Conservation (phyloP, 2,329 filamentous ascomycete species). For the Pseudogymnoascus sp. region DNA sequence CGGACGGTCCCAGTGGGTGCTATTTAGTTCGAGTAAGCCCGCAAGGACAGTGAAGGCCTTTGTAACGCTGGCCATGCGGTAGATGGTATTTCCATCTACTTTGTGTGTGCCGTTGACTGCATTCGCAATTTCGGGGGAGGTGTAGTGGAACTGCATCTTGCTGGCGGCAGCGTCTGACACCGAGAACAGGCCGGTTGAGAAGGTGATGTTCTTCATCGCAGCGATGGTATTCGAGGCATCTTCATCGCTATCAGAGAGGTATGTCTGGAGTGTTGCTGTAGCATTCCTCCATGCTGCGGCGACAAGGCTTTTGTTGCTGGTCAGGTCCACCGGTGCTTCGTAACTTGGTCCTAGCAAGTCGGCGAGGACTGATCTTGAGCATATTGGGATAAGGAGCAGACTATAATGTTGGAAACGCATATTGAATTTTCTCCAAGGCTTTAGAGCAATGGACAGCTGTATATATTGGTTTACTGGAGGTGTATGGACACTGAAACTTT, state of each 20-base stretch:
- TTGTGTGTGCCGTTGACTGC: conserved; percentile 28
- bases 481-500: not conserved
- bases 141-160: conserved; percentile 32
- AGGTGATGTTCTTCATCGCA: conserved; percentile 30
- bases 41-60: conserved; percentile 35
- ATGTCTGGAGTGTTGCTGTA: not conserved
- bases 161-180: conserved; percentile 28
- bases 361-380: not conserved
- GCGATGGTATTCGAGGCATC: not conserved
- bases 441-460: not conserved
- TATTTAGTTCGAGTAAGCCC: conserved; percentile 30
- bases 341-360: not conserved
- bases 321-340: not conserved
- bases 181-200: conserved; percentile 35
- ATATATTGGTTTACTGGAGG: not conserved
- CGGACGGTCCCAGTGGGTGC: conserved; percentile 30
- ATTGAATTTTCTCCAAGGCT: not conserved
- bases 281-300: not conserved
- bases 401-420: not conserved
- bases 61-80: conserved; percentile 35
- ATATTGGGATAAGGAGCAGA: not conserved
- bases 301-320: not conserved
- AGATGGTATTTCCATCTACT: conserved; percentile 36
- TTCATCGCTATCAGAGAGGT: not conserved
- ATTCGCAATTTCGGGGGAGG: conserved; percentile 28